Conservation (phyloP, 305 asterid genomes). For the Fraxinus latifolia region DNA sequence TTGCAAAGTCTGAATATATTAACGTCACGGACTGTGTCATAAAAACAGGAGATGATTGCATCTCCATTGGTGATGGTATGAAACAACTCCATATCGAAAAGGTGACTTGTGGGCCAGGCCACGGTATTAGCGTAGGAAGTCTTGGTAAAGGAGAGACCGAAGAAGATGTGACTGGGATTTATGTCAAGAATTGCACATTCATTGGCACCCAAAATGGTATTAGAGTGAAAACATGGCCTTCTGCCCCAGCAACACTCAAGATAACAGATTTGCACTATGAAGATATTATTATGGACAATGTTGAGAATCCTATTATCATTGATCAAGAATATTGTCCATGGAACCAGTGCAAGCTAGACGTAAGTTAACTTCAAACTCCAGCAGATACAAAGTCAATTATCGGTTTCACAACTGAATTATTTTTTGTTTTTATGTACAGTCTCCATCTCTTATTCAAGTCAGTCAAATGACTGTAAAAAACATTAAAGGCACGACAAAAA, state of each 20-base stretch:
- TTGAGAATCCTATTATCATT: constrained; percentile 42
- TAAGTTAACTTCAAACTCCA: not conserved
- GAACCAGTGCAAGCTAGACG: constrained; percentile 25
- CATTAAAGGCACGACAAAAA: constrained; percentile 37
- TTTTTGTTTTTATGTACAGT: not conserved
- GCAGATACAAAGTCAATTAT: not conserved
- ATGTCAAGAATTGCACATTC: constrained; percentile 38
- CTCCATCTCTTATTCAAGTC: constrained; percentile 44
- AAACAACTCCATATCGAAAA: constrained; percentile 24
- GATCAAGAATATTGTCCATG: constrained; percentile 60
- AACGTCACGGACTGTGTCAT: constrained; percentile 25
- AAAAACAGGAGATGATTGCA: constrained; percentile 58
- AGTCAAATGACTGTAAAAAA: constrained; percentile 31
- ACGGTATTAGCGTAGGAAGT: constrained; percentile 62
- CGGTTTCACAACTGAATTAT: not conserved
- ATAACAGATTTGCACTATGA: constrained; percentile 35
- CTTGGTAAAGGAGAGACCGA: constrained; percentile 39
- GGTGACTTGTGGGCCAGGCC: constrained; percentile 63
- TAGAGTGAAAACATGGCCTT: constrained; percentile 61
- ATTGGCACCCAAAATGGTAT: constrained; percentile 37
- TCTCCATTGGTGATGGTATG: constrained; percentile 56
- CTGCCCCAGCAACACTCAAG: constrained; percentile 17
- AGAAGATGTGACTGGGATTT: constrained; percentile 34
- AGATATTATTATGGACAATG: constrained; percentile 41
- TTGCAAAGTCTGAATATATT: constrained; percentile 26